These are phyloP conservation scores for Candida argentea DNA, from an alignment of 805 yeast genomes.

Conservation along the genomic window DNA sequence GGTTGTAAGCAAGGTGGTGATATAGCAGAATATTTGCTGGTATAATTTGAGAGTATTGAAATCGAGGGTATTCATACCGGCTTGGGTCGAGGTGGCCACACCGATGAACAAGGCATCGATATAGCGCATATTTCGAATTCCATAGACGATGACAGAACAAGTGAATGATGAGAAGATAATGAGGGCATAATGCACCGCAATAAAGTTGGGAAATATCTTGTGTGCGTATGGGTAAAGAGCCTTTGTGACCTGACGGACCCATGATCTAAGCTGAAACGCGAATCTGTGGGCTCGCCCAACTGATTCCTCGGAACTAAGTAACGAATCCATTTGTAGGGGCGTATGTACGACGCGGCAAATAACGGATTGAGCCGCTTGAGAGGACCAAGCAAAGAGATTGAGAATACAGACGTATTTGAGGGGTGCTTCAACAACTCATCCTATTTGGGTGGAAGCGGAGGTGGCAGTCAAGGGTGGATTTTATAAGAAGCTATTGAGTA, in stretches of 20 bases:
- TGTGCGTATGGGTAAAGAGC: slow-evolving; percentile 29
- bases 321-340: too few relatives aligned
- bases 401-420: too few relatives aligned
- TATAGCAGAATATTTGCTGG: slow-evolving; percentile 70
- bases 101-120: slow-evolving; percentile 75
- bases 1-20: slow-evolving; percentile 58
- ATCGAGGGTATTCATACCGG: slow-evolving; percentile 80
- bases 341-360: too few relatives aligned
- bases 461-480: too few relatives aligned
- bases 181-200: slow-evolving; percentile 66
- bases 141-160: slow-evolving; percentile 70
- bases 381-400: too few relatives aligned
- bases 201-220: slow-evolving; percentile 41
- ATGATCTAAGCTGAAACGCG: too few relatives aligned
- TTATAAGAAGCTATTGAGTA: too few relatives aligned
- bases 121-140: slow-evolving; percentile 52
- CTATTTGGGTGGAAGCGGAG: too few relatives aligned
- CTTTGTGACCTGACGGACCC: slow-evolving; percentile 24
- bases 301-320: too few relatives aligned
- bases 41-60: slow-evolving; percentile 53
- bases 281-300: too few relatives aligned
- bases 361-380: too few relatives aligned
- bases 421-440: too few relatives aligned
- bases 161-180: slow-evolving; percentile 49
- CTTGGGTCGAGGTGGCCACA: slow-evolving; percentile 76